phyloP scores from a whole-genome alignment of 1,139 yeast genomes.

The Kodamaea arcana region DNA sequence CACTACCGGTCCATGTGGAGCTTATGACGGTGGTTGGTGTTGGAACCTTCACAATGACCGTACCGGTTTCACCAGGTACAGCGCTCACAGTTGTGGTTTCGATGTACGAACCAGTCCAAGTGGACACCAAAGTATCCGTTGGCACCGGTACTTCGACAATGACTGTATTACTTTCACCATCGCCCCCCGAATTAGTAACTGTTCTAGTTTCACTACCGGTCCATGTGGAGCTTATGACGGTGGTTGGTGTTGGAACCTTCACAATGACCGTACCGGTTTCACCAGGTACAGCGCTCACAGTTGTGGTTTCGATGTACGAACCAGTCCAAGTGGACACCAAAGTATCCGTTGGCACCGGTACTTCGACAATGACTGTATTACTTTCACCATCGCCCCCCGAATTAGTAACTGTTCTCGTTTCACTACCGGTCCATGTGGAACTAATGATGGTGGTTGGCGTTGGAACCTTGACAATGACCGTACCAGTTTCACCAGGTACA shows the following conservation, averaged over 20 bases:
- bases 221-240: constrained; percentile 7
- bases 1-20: constrained; percentile 5
- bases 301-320: constrained; percentile 3
- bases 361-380: constrained; percentile 8
- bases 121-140: constrained; percentile 4
- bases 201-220: constrained; percentile 8
- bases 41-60: constrained; percentile 10
- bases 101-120: constrained; percentile 9
- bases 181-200: constrained; percentile 5
- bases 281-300: constrained; percentile 1
- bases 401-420: constrained; percentile 3
- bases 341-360: constrained; percentile 11
- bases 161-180: constrained; percentile 7
- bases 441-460: constrained; percentile 11
- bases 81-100: constrained; percentile 4
- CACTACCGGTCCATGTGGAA: constrained; percentile 3
- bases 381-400: constrained; percentile 4
- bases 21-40: constrained; percentile 13
- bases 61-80: constrained; percentile 6
- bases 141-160: constrained; percentile 13
- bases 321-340: constrained; percentile 11
- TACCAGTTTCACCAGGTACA: constrained; percentile 11
- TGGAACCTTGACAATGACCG: constrained; percentile 15
- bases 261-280: constrained; percentile 5
- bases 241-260: constrained; percentile 12